These are phyloP conservation scores for Botryotinia globosa DNA, from an alignment of 2,329 filamentous ascomycete species.

Conservation along the genomic window DNA sequence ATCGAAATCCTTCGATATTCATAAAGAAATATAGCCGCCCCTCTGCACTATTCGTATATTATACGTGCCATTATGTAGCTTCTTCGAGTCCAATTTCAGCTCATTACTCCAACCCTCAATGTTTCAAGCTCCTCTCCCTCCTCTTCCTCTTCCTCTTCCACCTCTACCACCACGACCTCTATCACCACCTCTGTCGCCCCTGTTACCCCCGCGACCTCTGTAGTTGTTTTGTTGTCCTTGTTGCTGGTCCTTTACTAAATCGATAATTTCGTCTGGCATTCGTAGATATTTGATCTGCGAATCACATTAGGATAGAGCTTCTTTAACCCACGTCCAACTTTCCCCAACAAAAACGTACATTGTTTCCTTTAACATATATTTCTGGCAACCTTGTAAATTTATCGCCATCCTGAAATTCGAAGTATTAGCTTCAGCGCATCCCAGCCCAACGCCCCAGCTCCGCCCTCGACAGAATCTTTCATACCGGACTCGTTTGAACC, in stretches of 20 bases:
- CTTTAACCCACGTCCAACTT: fast-evolving
- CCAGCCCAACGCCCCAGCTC: background rate
- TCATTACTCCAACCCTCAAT: background rate
- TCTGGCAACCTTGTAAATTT: conserved; percentile 90
- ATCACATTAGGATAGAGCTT: conserved; percentile 19
- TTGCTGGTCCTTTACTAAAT: conserved; percentile 88
- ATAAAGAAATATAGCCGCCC: background rate
- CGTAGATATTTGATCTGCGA: conserved; percentile 91
- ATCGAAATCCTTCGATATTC: background rate
- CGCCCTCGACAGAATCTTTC: conserved; percentile 28
- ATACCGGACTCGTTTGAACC: conserved; percentile 84
- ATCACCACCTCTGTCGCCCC: conserved; percentile 49
- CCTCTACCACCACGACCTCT: conserved; percentile 37
- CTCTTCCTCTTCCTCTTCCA: conserved; percentile 29
- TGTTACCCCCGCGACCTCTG: conserved; percentile 62
- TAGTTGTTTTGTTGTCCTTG: conserved; percentile 45
- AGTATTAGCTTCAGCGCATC: conserved; percentile 16
- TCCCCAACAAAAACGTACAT: conserved; percentile 54
- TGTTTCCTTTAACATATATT: conserved; percentile 96
- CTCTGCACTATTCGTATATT: background rate
- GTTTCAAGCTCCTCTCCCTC: conserved; percentile 29
- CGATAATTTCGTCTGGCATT: conserved; percentile 95
- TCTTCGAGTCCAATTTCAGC: conserved; percentile 3
- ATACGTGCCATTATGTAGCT: conserved; percentile 5
- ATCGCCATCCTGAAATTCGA: conserved; percentile 68